phyloP scores from a whole-genome alignment of 176 grass and related monocot genomes.

The Themeda triandra region DNA sequence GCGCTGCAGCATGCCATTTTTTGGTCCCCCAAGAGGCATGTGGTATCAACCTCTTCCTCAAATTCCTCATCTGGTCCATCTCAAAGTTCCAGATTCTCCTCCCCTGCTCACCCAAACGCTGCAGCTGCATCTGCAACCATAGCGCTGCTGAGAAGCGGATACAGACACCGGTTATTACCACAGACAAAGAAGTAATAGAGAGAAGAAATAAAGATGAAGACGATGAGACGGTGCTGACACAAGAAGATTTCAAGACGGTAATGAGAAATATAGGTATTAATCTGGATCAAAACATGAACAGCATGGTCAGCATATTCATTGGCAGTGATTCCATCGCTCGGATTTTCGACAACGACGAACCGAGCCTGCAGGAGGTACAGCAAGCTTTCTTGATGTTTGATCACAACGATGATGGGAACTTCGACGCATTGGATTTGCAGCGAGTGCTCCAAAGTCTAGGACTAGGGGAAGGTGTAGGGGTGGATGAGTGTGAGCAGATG shows the following conservation, averaged over 20 bases:
- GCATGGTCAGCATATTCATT: background rate
- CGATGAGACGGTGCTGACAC: background rate
- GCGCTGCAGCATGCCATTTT: background rate
- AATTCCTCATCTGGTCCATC: constrained; percentile 31
- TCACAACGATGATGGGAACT: constrained; percentile 55
- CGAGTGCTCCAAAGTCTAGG: constrained; percentile 43
- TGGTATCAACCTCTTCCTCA: constrained; percentile 37
- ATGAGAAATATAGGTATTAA: constrained; percentile 37
- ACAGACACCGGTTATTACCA: background rate
- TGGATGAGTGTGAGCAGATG: constrained; percentile 63
- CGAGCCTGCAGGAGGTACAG: constrained; percentile 68
- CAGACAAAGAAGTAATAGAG: background rate
- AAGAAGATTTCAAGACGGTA: constrained; percentile 38
- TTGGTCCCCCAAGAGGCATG: constrained; percentile 15
- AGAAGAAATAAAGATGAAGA: background rate
- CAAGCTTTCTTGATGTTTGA: constrained; percentile 76
- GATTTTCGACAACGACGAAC: constrained; percentile 61
- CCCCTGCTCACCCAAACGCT: constrained; percentile 15
- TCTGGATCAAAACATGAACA: background rate
- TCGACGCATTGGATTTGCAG: constrained; percentile 60
- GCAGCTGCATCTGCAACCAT: background rate
- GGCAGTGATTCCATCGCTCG: constrained; percentile 9
- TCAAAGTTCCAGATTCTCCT: constrained; percentile 26
- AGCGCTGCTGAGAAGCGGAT: background rate
- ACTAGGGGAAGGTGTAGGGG: constrained; percentile 38